A percentile compares a stretch with the other conserved stretches of the same genome.
These are phyloP conservation scores for Thalassiosira hispida DNA, from an alignment of 352 stramenopile genomes.

Conservation along the genomic window DNA sequence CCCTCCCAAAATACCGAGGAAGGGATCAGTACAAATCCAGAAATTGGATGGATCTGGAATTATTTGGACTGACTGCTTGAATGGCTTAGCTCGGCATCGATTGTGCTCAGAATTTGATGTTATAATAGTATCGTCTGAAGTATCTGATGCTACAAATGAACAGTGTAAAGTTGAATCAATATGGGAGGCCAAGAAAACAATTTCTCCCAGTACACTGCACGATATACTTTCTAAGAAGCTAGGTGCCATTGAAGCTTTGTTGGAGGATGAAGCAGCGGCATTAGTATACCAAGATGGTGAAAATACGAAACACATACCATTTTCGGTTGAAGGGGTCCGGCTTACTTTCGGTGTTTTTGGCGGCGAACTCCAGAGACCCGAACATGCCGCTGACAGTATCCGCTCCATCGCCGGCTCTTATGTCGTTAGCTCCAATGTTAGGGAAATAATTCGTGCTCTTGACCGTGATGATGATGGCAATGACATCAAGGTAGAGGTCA, in stretches of 20 bases:
- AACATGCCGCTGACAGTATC: constrained; percentile 40
- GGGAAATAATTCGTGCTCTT: constrained; percentile 31
- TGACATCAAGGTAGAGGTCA: constrained; percentile 25
- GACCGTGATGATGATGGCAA: constrained; percentile 16
- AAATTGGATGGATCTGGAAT: constrained; percentile 5
- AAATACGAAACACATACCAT: background rate
- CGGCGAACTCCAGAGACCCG: constrained; percentile 18
- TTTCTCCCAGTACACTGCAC: constrained; percentile 42
- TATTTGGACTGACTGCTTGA: constrained; percentile 33
- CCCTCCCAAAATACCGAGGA: constrained; percentile 16
- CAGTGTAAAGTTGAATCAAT: constrained; percentile 30
- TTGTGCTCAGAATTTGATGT: constrained; percentile 44
- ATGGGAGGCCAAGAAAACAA: constrained; percentile 41
- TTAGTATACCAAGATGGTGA: constrained; percentile 25
- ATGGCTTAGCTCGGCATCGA: constrained; percentile 18
- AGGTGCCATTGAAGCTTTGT: constrained; percentile 17
- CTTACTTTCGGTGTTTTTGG: constrained; percentile 39
- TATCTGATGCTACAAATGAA: background rate
- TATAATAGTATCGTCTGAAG: constrained; percentile 1
- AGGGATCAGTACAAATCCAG: background rate
- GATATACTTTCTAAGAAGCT: constrained; percentile 46
- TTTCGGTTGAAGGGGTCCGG: background rate
- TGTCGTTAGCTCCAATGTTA: constrained; percentile 24
- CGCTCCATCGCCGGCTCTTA: constrained; percentile 28
- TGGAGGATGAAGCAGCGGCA: constrained; percentile 25